Conservation (phyloP, 352 stramenopile genomes). For the Thalassiosira hispida region DNA sequence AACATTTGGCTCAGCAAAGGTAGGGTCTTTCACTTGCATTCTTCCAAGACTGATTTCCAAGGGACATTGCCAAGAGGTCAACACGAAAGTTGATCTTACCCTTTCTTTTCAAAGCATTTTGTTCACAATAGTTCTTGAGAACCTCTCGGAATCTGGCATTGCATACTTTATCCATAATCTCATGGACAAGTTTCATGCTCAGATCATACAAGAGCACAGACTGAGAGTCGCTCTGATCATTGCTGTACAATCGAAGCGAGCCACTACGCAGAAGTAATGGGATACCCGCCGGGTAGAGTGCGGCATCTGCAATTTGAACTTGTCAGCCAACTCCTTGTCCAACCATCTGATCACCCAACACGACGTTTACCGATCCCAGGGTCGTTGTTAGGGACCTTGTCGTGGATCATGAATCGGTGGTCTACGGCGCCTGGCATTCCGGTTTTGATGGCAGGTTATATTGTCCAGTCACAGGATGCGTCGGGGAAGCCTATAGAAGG, state of each 20-base stretch:
- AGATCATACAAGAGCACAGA: no score
- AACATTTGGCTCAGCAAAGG: no score
- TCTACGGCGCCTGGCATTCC: not conserved
- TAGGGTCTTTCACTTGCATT: no score
- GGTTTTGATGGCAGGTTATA: not conserved
- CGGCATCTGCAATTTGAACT: not conserved
- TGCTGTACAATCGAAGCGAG: not conserved
- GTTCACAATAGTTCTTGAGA: not conserved
- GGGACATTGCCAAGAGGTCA: not conserved
- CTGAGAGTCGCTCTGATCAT: not conserved
- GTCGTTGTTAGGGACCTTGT: no score
- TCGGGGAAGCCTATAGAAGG: not conserved
- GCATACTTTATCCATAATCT: not conserved
- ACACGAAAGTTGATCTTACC: not conserved
- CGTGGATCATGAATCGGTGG: not conserved
- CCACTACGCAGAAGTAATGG: not conserved
- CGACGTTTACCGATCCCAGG: not conserved
- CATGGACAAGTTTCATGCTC: no score
- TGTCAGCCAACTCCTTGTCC: not conserved
- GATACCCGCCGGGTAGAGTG: not conserved
- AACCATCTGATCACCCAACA: not conserved
- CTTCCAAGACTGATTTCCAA: no score
- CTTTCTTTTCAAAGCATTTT: not conserved
- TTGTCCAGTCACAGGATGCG: not conserved
- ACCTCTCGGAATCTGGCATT: constrained; percentile 1